Base-by-base conservation (phyloP, 108 stramenopile genomes). In the Cyclotella baltica region DNA sequence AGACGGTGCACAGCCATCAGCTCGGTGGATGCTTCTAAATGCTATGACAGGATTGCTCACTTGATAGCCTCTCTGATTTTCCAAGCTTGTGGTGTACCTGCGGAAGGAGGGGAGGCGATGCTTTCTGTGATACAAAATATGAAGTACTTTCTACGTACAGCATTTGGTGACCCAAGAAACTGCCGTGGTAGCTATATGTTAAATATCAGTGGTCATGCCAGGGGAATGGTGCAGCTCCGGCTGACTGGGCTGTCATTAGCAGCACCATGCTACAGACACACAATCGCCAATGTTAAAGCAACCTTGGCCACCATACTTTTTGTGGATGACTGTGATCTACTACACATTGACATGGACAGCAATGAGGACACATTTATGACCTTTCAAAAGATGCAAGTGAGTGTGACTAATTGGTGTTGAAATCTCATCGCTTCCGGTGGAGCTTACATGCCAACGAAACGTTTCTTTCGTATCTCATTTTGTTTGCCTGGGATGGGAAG, bases 161-260 rank as follows among this genome's bases (percentile, higher is more conserved):
- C n/a, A n/a, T n/a, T n/a, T n/a, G n/a, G n/a, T n/a, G n/a, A n/a
- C n/a, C n/a, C n/a, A n/a, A n/a, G n/a, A n/a, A n/a, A n/a, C n/a
- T n/a, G n/a, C n/a, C n/a, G n/a, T n/a, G n/a, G n/a, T n/a, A n/a
- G n/a, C n/a, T n/a, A n/a, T n/a, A n/a, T n/a, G 19, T 48, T 1
- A 48, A 48, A 48, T 48, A 4, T 48, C 66, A 67, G 27, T 40
- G 66, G 9, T 30, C 48, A 1, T 51, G 73, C 36, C 63, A 75
- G 27, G 73, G 73, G 0, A 66, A 66, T 29, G 47, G 73, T 22
- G 64, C 64, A 0, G 73, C 64, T 0, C 63, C 73, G 8, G 75
- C 75, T 13, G 67, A 38, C 0, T 75, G 75, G 75, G 75, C 51
- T 13, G 66, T 67, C 5, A 57, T 75, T 22, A 75, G 67, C 23